phyloP scores from a whole-genome alignment of 2,329 filamentous ascomycete genomes.

The Grosmannia huntii region DNA sequence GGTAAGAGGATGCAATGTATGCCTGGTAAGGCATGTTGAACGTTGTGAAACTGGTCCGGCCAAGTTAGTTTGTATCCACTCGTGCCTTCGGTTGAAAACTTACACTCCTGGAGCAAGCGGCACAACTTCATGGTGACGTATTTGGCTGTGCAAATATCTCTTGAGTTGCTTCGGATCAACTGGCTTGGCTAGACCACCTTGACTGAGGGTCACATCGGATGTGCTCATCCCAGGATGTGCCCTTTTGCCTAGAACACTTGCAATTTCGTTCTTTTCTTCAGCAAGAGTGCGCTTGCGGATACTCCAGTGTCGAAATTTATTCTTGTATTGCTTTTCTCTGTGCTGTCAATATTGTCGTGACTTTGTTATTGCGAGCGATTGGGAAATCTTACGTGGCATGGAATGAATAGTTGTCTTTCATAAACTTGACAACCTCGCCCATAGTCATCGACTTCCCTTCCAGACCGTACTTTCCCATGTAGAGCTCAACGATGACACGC shows the following conservation, averaged over 20 bases:
- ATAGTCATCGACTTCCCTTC: background rate
- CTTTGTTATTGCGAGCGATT: too few relatives aligned
- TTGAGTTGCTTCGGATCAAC: background rate
- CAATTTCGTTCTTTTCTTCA: background rate
- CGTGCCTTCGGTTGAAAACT: background rate
- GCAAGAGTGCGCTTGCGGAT: background rate
- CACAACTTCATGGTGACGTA: background rate
- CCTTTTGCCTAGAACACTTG: background rate
- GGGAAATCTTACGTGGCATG: background rate
- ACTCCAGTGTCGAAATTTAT: background rate
- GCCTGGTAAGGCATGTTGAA: background rate
- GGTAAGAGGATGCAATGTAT: background rate
- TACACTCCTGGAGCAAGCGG: background rate
- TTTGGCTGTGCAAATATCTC: background rate
- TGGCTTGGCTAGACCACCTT: background rate
- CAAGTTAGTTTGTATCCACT: too few relatives aligned
- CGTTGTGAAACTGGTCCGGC: background rate
- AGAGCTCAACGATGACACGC: background rate
- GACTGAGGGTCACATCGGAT: background rate
- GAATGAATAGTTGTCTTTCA: background rate
- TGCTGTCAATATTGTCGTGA: background rate
- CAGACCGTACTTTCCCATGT: background rate
- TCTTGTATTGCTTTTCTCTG: background rate
- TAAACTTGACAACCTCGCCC: background rate
- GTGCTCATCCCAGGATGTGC: background rate